phyloP scores from a whole-genome alignment of 129 eudicot species.

The Saposhnikovia divaricata region DNA sequence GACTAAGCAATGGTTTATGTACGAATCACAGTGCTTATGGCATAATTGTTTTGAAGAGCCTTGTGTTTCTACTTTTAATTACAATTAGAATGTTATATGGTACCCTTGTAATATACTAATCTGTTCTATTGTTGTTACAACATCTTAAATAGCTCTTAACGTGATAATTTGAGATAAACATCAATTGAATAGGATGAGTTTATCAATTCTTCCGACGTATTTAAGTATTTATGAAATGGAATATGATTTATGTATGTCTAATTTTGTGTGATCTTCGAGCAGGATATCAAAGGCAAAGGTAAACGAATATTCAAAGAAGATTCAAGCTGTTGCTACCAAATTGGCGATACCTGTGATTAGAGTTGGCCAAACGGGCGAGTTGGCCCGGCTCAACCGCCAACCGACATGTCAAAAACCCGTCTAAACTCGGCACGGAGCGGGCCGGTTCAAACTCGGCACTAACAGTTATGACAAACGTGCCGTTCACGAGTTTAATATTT shows the following conservation, averaged over 20 bases:
- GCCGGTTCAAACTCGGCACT: no score
- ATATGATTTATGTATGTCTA: neutral
- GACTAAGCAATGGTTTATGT: no score
- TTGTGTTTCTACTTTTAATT: neutral
- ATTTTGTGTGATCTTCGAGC: conserved; percentile 11
- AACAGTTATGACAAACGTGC: no score
- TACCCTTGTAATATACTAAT: neutral
- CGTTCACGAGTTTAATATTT: no score
- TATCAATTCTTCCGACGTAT: neutral
- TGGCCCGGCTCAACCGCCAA: no score
- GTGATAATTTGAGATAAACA: neutral
- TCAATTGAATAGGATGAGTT: neutral
- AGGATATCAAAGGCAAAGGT: conserved; percentile 65
- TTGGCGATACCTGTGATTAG: conserved; percentile 49
- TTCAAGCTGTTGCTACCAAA: conserved; percentile 79
- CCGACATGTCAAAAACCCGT: no score
- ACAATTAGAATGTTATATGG: neutral
- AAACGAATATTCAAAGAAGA: conserved; percentile 71
- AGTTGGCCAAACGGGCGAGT: no score
- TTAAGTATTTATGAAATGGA: neutral
- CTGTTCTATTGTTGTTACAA: neutral
- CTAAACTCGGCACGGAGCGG: no score
- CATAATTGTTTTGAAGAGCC: neutral
- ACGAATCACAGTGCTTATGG: neutral
- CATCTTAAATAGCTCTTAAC: neutral